Evolutionary conservation across 2,329 filamentous ascomycete species (phyloP), one percentile per base, ranked within the genome.

Genomic region (Pleurostoma richardsiae): DNA sequence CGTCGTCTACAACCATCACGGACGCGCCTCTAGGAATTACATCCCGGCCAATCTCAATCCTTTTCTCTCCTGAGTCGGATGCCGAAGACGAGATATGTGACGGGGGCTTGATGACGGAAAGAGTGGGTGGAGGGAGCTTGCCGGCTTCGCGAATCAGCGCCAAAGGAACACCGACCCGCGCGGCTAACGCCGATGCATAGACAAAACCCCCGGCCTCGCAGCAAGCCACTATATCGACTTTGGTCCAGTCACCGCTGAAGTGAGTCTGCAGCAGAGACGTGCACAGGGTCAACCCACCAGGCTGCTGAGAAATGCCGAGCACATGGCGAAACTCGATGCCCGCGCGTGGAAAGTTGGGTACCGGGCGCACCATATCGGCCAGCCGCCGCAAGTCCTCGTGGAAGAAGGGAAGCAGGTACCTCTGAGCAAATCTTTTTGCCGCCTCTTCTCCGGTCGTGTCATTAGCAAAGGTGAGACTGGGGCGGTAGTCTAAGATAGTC

Each of bases 1-100:
- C 78, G 59, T 84, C 80, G 49, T 84, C 80, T 4, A 84, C 68
- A 0, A 83, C 69, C n/a, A 83, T 65, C 8, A 83, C 72, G 4
- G 64, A 65, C 4, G 59, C 62, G 1, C 62, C 68, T 33, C 29
- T 55, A 0, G 63, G 54, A 19, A 83, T 30, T 36, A 61, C 59
- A 62, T 71, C 62, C 19, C 54, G 55, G 11, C 65, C 65, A 57
- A 84, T 77, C 61, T 80, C 79, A 5, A 83, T 69, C 30, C 49
- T 56, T 36, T 67, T 65, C 46, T 63, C 59, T 43, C 49, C 51
- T 4, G 46, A 42, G 10, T 53, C 47, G 2, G 58, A 52, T 42
- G 45, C 45, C n/a, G 58, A 60, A 47, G 72, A 72, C 1, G 79
- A 81, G 39, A 85, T 76, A 57, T 82, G 65, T 3, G 79, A 85